Conservation (phyloP, 257 asterid genomes). For the Solanum sparsipilum region DNA sequence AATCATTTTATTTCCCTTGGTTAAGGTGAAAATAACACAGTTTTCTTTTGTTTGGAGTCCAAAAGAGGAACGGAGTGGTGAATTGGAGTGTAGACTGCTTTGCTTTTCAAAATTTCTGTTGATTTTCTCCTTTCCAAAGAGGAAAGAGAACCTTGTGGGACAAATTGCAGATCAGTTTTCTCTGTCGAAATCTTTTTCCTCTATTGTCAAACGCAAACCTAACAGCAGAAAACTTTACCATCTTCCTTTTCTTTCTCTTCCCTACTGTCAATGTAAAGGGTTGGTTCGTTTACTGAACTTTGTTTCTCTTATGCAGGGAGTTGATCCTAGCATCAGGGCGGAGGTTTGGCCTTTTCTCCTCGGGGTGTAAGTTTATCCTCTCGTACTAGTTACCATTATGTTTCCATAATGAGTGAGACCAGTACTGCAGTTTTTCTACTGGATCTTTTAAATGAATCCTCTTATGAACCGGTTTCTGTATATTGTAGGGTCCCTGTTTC, state of each 20-base stretch:
- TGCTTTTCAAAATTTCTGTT: not conserved
- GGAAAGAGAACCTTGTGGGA: not conserved
- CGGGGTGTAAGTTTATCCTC: slow-evolving; percentile 47
- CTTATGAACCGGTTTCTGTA: not conserved
- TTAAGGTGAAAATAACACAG: not conserved
- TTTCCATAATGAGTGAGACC: not conserved
- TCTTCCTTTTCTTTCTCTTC: not conserved
- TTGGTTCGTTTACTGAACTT: not conserved
- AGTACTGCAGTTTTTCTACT: not conserved
- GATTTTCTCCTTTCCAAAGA: not conserved
- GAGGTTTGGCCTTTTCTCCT: slow-evolving; percentile 98
- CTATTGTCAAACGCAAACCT: not conserved
- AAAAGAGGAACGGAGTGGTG: not conserved
- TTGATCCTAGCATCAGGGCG: slow-evolving; percentile 75
- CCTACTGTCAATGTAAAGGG: not conserved
- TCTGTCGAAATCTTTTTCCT: not conserved
- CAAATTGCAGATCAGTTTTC: not conserved
- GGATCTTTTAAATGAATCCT: not conserved
- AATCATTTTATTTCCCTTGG: not conserved
- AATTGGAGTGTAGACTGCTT: not conserved
- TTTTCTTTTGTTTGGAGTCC: not conserved
- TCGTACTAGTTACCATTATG: not conserved
- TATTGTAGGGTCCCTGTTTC: not conserved
- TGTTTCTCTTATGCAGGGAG: slow-evolving; percentile 49
- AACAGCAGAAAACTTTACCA: not conserved